Evolutionary conservation across 441 rosid species (phyloP), one percentile per base, ranked within the genome.

Genomic region (Iberis amara): DNA sequence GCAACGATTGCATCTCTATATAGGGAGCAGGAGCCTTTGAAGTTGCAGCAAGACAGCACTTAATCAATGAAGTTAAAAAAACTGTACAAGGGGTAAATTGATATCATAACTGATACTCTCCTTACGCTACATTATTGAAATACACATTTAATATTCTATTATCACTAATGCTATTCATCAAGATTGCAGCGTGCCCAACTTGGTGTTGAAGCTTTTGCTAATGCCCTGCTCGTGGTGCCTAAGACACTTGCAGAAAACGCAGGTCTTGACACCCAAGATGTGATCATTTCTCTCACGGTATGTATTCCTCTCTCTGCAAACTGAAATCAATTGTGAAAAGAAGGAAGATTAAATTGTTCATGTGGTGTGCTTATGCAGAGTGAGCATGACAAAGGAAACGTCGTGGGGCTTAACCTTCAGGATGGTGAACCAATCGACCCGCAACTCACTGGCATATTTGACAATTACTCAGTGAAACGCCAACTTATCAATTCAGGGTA

Each of bases 21-120:
- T 72, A 91, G 98, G 98, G 98, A 50, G 98, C 95, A 6, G 98
- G 95, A 70, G 95, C 98, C 43, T 91, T 91, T 79, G 98, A 91
- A 79, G 77, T 88, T 63, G 95, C 98, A 41, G 95, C 96, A 53
- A 81, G 95, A 68, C 95, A 85, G 50, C 68, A 80, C 76, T 73
- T 91, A 40, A 65, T 83, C 47, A 80, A 69, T 63, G 94, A 88
- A 78, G 86, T 91, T 50, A 87, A 85, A 78, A 91, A 83, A 76
- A 85, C 83, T 14, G 91, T 91, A 52, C 72, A 85, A 76, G 98
- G 98, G 98, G 98, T 91, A 91, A 39, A 1, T 27, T 4, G 2
- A 46, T 32, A 41, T 38, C 55, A 21, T 68, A 23, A 55, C 8
- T 18, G 7, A 9, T 39, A 21, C 47, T 40, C 49, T 53, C 30